Conservation (phyloP, 192 early-diverging fungal genomes). For the Backusella psychrophila region DNA sequence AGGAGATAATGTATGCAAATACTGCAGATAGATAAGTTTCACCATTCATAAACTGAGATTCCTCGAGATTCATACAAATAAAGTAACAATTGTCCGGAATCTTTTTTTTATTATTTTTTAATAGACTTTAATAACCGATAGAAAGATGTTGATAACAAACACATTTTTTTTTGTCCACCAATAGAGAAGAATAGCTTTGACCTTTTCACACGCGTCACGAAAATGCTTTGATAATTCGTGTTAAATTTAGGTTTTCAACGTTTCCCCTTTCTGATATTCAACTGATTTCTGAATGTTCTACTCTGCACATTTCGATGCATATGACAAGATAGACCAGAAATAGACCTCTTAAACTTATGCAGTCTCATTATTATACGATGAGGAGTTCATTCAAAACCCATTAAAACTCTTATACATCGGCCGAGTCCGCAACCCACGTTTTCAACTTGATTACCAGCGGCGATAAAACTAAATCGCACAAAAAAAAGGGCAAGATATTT, state of each 20-base stretch:
- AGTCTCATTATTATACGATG: neutral
- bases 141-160: neutral
- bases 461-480: neutral
- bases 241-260: neutral
- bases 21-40: conserved; percentile 10
- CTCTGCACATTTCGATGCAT: neutral
- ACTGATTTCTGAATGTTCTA: neutral
- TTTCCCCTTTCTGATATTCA: neutral
- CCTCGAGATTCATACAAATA: neutral
- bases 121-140: neutral
- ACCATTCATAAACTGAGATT: neutral
- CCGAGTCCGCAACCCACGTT: conserved; percentile 12
- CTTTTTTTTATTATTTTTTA: neutral
- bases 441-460: neutral
- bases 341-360: neutral
- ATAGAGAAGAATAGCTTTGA: neutral
- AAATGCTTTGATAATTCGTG: neutral
- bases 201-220: conserved; percentile 4
- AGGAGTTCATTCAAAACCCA: neutral
- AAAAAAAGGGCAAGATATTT: neutral
- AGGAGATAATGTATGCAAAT: conserved; percentile 1
- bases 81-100: neutral
- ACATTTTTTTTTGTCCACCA: neutral
- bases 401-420: conserved; percentile 6
- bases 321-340: neutral